Conservation (phyloP, 306 rosid genomes). For the Castanopsis chinensis region DNA sequence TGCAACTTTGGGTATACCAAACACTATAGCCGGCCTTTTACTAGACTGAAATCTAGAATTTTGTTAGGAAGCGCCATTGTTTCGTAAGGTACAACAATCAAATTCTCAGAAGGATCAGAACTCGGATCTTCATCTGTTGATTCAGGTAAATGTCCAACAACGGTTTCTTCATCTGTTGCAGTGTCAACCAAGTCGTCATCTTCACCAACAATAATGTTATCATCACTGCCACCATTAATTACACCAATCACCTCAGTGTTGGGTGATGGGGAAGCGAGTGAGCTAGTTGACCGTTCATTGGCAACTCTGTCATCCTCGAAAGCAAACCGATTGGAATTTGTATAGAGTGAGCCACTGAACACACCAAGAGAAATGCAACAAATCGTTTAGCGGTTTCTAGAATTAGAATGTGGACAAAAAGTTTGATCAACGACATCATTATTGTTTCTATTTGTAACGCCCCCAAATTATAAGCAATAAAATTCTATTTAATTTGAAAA, state of each 20-base stretch:
- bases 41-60: too few relatives aligned
- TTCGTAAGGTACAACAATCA: too few relatives aligned
- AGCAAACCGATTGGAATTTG: conserved; percentile 97
- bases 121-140: conserved; percentile 26
- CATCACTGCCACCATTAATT: conserved; percentile 38
- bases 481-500: too few relatives aligned
- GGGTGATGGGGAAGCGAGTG: conserved; percentile 71
- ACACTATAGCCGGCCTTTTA: too few relatives aligned
- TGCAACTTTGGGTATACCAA: too few relatives aligned
- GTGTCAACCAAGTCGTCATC: conserved; percentile 35
- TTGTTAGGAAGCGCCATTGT: too few relatives aligned
- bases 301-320: conserved; percentile 43
- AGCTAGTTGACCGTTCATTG: not conserved
- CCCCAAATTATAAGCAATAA: too few relatives aligned
- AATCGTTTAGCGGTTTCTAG: not conserved
- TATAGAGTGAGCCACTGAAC: conserved; percentile 88
- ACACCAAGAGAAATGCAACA: conserved; percentile 15
- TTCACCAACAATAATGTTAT: conserved; percentile 53
- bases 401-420: too few relatives aligned
- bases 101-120: too few relatives aligned
- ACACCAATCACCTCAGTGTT: conserved; percentile 48
- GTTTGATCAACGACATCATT: too few relatives aligned
- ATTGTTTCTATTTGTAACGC: too few relatives aligned
- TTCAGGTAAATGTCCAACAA: too few relatives aligned
- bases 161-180: conserved; percentile 10